Conservation (phyloP, 2,329 filamentous ascomycete species). For the Mariannaea sp. region DNA sequence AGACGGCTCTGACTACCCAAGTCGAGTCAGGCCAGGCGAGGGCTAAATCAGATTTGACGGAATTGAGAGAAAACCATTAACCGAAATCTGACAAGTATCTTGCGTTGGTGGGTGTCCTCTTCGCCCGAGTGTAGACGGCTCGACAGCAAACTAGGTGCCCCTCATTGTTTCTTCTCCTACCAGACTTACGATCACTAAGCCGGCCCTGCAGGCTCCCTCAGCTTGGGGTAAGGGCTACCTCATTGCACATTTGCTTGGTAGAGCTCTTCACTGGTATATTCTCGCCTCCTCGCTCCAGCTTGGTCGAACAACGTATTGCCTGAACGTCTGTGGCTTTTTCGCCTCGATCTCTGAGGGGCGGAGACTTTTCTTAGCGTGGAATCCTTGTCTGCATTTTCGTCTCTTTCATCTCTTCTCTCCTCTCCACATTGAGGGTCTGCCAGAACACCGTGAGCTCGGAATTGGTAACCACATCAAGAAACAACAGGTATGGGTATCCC, state of each 20-base stretch:
- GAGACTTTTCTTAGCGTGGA: constrained; percentile 11
- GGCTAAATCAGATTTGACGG: constrained; percentile 1
- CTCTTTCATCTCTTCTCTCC: no score
- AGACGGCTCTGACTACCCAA: background rate
- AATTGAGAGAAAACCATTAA: background rate
- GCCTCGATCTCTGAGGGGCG: constrained; percentile 20
- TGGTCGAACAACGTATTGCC: background rate
- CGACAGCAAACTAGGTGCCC: constrained; percentile 26
- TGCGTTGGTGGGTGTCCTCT: constrained; percentile 25
- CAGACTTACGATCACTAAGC: constrained; percentile 22
- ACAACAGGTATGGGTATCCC: no score
- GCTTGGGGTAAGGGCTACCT: constrained; percentile 5
- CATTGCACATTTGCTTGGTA: constrained; percentile 9
- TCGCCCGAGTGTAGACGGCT: constrained; percentile 29
- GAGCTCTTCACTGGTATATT: constrained; percentile 3
- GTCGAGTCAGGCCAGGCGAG: constrained; percentile 5
- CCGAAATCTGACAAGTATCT: constrained; percentile 31
- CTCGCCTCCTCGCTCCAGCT: background rate
- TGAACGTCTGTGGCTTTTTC: constrained; percentile 5
- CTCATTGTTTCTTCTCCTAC: constrained; percentile 26
- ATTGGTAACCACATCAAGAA: no score
- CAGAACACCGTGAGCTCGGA: no score
- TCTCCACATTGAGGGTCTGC: background rate
- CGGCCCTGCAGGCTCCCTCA: constrained; percentile 10
- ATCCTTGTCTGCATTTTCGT: background rate